Evolutionary conservation across 2,329 filamentous ascomycete genomes (phyloP).

Genomic region (Cordyceps javanica): DNA sequence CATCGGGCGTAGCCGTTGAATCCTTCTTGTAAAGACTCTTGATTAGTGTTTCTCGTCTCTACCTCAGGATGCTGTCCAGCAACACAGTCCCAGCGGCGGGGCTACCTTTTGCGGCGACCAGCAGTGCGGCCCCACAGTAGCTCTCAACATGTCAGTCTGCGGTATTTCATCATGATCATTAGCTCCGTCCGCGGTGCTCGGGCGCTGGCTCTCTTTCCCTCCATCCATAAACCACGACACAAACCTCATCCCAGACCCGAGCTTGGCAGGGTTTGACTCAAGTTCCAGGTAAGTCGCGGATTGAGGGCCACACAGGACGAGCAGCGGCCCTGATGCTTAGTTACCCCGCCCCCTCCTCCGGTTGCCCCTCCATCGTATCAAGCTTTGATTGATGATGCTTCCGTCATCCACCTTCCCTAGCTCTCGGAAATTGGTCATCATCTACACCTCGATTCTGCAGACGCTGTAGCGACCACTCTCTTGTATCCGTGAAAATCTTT

Average conservation of each 20-base stretch:
- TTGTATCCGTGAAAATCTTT: not conserved
- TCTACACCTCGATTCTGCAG: not conserved
- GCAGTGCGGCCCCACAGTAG: not conserved
- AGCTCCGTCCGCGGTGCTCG: not conserved
- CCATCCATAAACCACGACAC: not conserved
- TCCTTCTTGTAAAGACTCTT: no score
- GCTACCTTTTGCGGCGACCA: conserved; percentile 1
- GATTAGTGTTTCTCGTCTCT: no score
- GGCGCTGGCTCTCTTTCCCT: not conserved
- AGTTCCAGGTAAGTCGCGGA: conserved; percentile 7
- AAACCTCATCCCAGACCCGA: not conserved
- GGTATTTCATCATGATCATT: conserved; percentile 10
- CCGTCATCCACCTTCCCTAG: conserved; percentile 4
- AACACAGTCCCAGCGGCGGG: not conserved
- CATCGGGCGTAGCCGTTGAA: no score
- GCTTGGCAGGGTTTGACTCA: not conserved
- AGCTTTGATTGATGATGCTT: conserved; percentile 11
- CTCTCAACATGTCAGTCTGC: conserved; percentile 1
- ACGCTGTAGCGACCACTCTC: not conserved
- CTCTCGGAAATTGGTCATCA: conserved; percentile 8
- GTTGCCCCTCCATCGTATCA: conserved; percentile 9
- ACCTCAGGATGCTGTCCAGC: not conserved
- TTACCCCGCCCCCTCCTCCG: conserved; percentile 12
- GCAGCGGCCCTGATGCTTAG: not conserved
- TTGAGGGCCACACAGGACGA: not conserved